phyloP scores from a whole-genome alignment of 768 basidiomycete species.

The Collybia sordida region DNA sequence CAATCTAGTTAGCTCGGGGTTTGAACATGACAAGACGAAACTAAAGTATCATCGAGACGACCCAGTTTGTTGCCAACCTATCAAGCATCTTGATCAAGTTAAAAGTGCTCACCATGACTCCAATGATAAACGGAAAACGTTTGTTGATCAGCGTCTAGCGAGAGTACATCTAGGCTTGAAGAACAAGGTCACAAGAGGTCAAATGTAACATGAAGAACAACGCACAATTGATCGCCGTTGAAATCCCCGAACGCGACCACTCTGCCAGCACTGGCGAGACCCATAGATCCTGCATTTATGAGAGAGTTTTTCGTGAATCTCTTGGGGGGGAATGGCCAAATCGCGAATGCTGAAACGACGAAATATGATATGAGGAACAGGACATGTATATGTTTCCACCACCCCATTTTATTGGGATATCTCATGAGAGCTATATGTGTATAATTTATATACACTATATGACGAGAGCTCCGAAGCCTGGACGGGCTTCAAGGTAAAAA shows the following conservation, averaged over 20 bases:
- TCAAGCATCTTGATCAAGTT: not conserved
- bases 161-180: constrained; percentile 74
- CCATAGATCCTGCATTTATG: constrained; percentile 77
- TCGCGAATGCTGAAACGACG: constrained; percentile 8
- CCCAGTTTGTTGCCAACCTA: too few species aligned
- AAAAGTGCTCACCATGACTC: constrained; percentile 62
- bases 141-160: constrained; percentile 73
- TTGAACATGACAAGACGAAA: too few species aligned
- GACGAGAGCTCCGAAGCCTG: not conserved
- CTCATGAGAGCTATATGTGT: constrained; percentile 1
- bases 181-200: constrained; percentile 3
- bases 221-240: constrained; percentile 93
- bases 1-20: constrained; percentile 3
- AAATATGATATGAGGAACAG: constrained; percentile 2
- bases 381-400: constrained; percentile 3
- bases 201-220: constrained; percentile 4
- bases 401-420: constrained; percentile 8
- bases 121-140: constrained; percentile 78
- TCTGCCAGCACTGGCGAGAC: constrained; percentile 67
- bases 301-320: constrained; percentile 82
- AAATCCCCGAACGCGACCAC: constrained; percentile 94
- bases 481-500: not conserved
- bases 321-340: constrained; percentile 89
- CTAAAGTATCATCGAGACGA: too few species aligned
- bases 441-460: constrained; percentile 5